A percentile compares a stretch with the other conserved stretches of the same genome.
These are phyloP conservation scores for Maudiozyma turicensis DNA, from an alignment of 805 yeast species.

Conservation along the genomic window DNA sequence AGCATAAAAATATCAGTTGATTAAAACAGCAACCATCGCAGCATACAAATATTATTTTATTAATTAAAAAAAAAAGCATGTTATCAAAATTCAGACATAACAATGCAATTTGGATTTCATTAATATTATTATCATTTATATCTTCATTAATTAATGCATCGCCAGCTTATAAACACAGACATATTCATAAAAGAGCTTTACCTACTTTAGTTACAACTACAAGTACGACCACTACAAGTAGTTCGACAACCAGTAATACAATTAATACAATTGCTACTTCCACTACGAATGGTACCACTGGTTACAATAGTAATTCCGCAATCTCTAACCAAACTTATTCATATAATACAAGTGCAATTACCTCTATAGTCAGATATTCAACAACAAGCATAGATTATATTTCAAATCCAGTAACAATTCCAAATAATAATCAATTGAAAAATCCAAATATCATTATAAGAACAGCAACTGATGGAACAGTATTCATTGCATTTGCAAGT, in stretches of 20 bases:
- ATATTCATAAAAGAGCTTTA: background rate
- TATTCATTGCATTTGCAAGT: constrained; percentile 68
- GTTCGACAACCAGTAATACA: background rate
- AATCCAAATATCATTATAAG: constrained; percentile 1
- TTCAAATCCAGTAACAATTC: constrained; percentile 2
- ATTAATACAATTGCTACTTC: background rate
- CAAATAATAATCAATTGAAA: background rate
- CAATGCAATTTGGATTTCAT: too few species aligned
- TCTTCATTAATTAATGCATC: background rate
- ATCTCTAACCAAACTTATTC: background rate
- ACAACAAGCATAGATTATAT: background rate
- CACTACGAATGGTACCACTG: background rate
- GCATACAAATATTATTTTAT: too few species aligned
- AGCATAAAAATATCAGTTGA: too few species aligned
- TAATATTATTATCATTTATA: background rate
- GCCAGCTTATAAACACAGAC: background rate
- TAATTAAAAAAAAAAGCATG: too few species aligned
- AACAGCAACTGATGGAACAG: constrained; percentile 50
- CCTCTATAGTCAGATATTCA: background rate
- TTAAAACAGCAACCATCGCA: too few species aligned
- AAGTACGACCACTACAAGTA: background rate
- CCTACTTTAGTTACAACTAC: background rate
- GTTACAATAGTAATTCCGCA: background rate
- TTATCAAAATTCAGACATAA: too few species aligned
- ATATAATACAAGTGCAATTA: background rate